Conservation (phyloP, 495 filamentous ascomycete species). For the Usnea hakonensis region DNA sequence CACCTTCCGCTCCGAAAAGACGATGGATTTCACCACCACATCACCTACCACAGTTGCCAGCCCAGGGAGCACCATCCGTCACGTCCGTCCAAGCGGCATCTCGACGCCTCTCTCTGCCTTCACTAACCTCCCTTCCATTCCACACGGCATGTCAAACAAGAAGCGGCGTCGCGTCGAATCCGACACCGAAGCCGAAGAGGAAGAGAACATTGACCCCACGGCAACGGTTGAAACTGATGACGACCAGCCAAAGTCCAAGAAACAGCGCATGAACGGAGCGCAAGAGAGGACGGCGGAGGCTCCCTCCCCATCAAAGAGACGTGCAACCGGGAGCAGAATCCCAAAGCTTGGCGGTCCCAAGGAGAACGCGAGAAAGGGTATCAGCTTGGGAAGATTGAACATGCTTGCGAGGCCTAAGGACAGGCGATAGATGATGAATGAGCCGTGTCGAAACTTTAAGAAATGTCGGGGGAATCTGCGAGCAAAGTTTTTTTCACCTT, state of each 20-base stretch:
- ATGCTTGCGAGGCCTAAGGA: conserved; percentile 46
- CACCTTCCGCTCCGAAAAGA: conserved; percentile 52
- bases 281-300: conserved; percentile 30
- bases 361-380: conserved; percentile 26
- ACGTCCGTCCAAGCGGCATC: conserved; percentile 42
- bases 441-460: not conserved
- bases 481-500: not conserved
- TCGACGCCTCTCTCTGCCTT: conserved; percentile 23
- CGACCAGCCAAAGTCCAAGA: conserved; percentile 34
- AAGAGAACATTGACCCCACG: conserved; percentile 26
- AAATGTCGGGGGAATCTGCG: not conserved
- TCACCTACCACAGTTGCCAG: conserved; percentile 19
- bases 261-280: conserved; percentile 30
- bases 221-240: conserved; percentile 33
- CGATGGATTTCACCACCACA: conserved; percentile 42
- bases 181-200: conserved; percentile 28
- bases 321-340: conserved; percentile 31
- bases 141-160: conserved; percentile 68
- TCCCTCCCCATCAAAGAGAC: conserved; percentile 27
- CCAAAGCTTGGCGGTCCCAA: conserved; percentile 31
- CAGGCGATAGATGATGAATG: conserved; percentile 16
- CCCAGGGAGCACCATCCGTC: conserved; percentile 50
- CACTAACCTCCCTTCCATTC: conserved; percentile 39
- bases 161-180: conserved; percentile 52
- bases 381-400: conserved; percentile 45